These are phyloP conservation scores for Zygosaccharomyces pseudobailii DNA, from an alignment of 1,139 yeast genomes.

Conservation along the genomic window DNA sequence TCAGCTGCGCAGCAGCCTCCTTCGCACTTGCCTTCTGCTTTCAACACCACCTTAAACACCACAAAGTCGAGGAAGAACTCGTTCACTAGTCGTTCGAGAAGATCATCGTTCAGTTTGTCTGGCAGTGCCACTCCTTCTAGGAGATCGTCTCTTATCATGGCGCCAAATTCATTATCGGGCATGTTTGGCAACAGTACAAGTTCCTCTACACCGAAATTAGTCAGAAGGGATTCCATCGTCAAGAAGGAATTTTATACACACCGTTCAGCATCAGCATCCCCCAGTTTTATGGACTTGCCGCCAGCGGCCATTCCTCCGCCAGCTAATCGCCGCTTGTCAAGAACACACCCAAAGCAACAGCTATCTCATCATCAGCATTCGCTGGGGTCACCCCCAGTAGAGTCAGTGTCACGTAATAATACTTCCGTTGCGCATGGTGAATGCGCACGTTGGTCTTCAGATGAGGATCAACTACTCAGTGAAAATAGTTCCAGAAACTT, in stretches of 20 bases:
- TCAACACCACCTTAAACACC: constrained; percentile 22
- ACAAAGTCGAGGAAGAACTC: constrained; percentile 34
- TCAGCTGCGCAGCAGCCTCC: constrained; percentile 13
- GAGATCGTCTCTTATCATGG: constrained; percentile 28
- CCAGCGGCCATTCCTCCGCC: constrained; percentile 7
- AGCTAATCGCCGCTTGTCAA: constrained; percentile 6
- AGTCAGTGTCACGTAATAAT: not conserved
- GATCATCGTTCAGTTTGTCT: constrained; percentile 30
- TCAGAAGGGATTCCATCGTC: constrained; percentile 22
- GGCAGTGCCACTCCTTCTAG: constrained; percentile 24
- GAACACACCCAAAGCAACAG: constrained; percentile 10
- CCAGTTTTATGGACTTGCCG: constrained; percentile 14
- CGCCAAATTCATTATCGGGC: constrained; percentile 23
- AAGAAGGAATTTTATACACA: constrained; percentile 9
- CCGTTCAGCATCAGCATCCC: constrained; percentile 8
- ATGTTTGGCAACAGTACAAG: constrained; percentile 10
- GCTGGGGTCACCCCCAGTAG: not conserved
- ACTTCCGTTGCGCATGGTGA: constrained; percentile 1
- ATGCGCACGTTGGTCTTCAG: constrained; percentile 13
- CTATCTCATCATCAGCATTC: constrained; percentile 2
- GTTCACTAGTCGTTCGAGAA: constrained; percentile 29
- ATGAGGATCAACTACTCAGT: constrained; percentile 72
- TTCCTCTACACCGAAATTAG: constrained; percentile 12
- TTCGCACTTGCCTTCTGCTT: constrained; percentile 18
- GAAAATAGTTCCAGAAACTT: constrained; percentile 52